Evolutionary conservation across 108 stramenopile genomes (phyloP), one percentile per base, ranked within the genome.

Genomic region (Discostella pseudostelligera): DNA sequence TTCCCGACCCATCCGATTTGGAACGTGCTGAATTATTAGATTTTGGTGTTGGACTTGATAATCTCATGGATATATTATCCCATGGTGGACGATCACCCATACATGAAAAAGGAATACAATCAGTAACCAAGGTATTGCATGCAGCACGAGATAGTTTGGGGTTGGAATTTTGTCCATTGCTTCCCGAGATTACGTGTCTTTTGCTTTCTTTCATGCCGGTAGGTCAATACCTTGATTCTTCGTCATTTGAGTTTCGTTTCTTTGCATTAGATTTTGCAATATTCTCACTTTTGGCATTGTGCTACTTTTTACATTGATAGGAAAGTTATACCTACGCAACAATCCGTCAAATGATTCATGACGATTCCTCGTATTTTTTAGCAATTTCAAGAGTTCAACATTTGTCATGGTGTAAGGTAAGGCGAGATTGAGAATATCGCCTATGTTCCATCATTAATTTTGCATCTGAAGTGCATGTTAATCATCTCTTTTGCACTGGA

Each of bases 351-450:
- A 73, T 78, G 72, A 66, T 78, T 24, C 24, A 24, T 28, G 67
- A 69, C 32, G 69, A 74, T 55, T 72, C 79, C 13, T 51, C 85
- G 0, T 87, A 81, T 62, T 93, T 82, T 56, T 78, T 84, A 12
- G 81, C 88, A 16, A 67, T 79, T 26, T 79, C 80, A 19, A 60
- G 65, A 39, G 50, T 72, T 19, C 84, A 93, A 74, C 79, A 93
- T 70, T 75, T 81, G 9, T 84, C 84, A 3, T 84, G 67, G 67
- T 69, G 78, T 43, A 80, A 74, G 50, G 50, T 51, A 14, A 51
- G 50, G 21, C 24, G 25, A 13, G 0, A 14, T 51, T 51, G 25
- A 13, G 0, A 14, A 1, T 12, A 14, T 51, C 26, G 26, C 24
- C 8, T 12, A 0, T 8, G 4, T 51, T 11, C 50, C 4, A n/a